Evolutionary conservation across 768 basidiomycete species (phyloP), one percentile per base, ranked within the genome.

Genomic region (Strobilomyces confusus): DNA sequence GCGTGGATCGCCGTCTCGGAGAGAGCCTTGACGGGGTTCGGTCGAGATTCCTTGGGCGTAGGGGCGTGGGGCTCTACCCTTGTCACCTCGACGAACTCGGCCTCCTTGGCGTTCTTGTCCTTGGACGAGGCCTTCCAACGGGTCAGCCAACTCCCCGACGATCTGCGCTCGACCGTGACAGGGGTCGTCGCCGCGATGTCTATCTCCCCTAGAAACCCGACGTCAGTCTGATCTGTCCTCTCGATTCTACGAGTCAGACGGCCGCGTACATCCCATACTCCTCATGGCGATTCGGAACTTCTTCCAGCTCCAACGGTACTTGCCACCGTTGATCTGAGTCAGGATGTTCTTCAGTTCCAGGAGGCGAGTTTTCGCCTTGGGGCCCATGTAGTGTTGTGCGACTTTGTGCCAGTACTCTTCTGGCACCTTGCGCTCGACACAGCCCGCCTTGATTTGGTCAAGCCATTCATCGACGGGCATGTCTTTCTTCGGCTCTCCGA

Each of bases 331-430:
- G 58, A 91, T 79, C 63, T 87, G 81, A 37, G 78, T 73, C 73
- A 91, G 80, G 53, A 91, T 86, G 41, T 78, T 78, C 70, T 88
- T 88, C 53, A 91, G 71, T 61, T 89, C 87, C 30, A 78, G 72
- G 54, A 91, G 72, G 52, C 83, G 79, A 34, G 74, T 74, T 67
- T 74, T 82, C n/a, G 89, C 87, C 60, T 82, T 80, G 34, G 78
- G 78, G 1, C 83, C 86, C 78, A 91, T 80, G 66, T 80, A 89
- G 62, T 85, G 83, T 64, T 88, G 86, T 20, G 80, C 89, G 46
- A 86, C 86, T 60, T 87, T 87, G 74, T 89, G 82, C 89, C 89
- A 90, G 69, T 80, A 89, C 59, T 89, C 87, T 65, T 86, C 80
- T 36, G 89, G 89, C 23, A 91, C 78, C 47, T 84, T 81, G 57